Base-by-base conservation (phyloP, 1,139 yeast species). In the Pichia sp. region DNA sequence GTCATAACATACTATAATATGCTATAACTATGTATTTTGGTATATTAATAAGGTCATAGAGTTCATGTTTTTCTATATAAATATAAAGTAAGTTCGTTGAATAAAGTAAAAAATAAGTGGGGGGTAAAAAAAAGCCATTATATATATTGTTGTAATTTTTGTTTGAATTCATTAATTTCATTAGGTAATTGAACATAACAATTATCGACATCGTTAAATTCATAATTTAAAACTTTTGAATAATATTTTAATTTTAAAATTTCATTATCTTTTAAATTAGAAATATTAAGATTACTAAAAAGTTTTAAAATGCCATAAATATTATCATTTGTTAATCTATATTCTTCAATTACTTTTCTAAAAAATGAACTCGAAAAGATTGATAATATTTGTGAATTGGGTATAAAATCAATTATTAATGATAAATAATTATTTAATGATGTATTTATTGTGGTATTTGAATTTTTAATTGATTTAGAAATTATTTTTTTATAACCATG, bases 171-270 rank as follows among this genome's bases (percentile, higher is more conserved):
- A 33, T 39, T 37, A 25, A 63, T 48, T 42, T 62, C 64, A 2
- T 38, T 45, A 16, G 66, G 66, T n/a, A 62, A 43, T 35, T 51
- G 47, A 31, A 62, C 61, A 43, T 62, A 63, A 45, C 56, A 57
- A 45, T 63, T 63, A 38, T 59, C 51, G 26, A 57, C 48, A 46
- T 63, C 67, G 28, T 62, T 54, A 37, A 63, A 59, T 51, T 63
- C 67, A 35, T 47, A 60, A 23, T 49, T 40, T 25, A 63, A 48
- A 22, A 60, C 59, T 40, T 56, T 54, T 7, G 53, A 41, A 47
- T 54, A 61, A 40, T 61, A 62, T 12, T 43, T 41, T 41, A 59
- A 46, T 32, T 57, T 61, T 11, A 32, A 23, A 22, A 23, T 22
- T 6, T 22, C 12, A 3, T 7, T 5, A 32, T 22, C 12, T 1